Percentiles rank a stretch among this genome's conserved stretches.
phyloP scores from a whole-genome alignment of 345 rosid genomes.

The Eucalyptus globulus region DNA sequence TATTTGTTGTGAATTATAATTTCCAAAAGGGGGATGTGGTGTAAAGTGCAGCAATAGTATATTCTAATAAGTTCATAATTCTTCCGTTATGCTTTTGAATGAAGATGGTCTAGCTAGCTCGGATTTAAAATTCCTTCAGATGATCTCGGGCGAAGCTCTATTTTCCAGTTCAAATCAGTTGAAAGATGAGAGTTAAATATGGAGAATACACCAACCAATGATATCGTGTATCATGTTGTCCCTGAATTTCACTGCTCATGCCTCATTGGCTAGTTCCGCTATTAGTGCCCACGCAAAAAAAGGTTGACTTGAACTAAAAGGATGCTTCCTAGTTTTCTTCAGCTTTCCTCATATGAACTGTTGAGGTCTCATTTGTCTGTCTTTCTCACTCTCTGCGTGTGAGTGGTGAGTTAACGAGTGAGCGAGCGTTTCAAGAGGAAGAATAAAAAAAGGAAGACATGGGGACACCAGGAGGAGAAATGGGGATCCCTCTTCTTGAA shows the following conservation, averaged over 20 bases:
- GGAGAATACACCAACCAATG: neutral
- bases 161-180: neutral
- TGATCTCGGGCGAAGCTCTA: neutral
- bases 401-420: neutral
- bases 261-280: neutral
- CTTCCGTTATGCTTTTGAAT: neutral
- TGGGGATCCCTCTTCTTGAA: neutral
- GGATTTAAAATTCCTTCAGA: neutral
- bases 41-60: neutral
- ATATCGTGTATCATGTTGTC: neutral
- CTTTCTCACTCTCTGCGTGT: neutral
- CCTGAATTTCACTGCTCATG: neutral
- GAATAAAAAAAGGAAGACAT: neutral
- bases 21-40: neutral
- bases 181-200: neutral
- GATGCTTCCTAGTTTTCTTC: neutral
- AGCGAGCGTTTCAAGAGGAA: neutral
- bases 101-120: neutral
- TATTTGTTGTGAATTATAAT: neutral
- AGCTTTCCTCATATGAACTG: neutral
- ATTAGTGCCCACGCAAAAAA: neutral
- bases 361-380: neutral
- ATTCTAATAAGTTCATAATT: neutral
- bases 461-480: neutral
- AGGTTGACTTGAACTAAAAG: neutral